Percentiles rank a stretch among this genome's conserved stretches.
Evolutionary conservation across 345 rosid species (phyloP).

Genomic region (Moringa oleifera): DNA sequence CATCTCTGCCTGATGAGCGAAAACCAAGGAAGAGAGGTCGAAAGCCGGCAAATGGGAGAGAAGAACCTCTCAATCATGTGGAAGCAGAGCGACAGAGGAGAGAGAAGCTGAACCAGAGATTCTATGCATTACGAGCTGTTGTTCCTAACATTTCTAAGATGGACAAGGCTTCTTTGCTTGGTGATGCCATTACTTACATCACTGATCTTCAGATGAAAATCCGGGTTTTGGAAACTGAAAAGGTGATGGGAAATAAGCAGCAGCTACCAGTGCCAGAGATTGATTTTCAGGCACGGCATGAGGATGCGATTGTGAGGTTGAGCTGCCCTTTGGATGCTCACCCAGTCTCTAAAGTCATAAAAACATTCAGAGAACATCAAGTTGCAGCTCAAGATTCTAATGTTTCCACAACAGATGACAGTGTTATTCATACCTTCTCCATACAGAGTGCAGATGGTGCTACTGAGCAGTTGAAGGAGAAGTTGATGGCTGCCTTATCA

Average conservation of each 20-base stretch:
- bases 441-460: slow-evolving; percentile 57
- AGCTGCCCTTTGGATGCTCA: slow-evolving; percentile 74
- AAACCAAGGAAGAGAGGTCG: slow-evolving; percentile 96
- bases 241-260: slow-evolving; percentile 40
- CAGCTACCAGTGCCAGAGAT: slow-evolving; percentile 47
- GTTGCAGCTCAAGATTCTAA: slow-evolving; percentile 49
- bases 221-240: slow-evolving; percentile 70
- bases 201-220: slow-evolving; percentile 81
- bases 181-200: slow-evolving; percentile 80
- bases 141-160: slow-evolving; percentile 95
- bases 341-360: slow-evolving; percentile 59
- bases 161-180: slow-evolving; percentile 94
- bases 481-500: slow-evolving; percentile 55
- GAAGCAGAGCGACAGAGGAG: slow-evolving; percentile 97
- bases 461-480: slow-evolving; percentile 81
- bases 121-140: slow-evolving; percentile 84
- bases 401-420: slow-evolving; percentile 55
- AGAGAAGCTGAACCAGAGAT: slow-evolving; percentile 94
- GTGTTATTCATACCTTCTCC: slow-evolving; percentile 73
- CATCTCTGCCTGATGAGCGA: slow-evolving; percentile 54
- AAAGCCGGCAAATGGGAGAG: slow-evolving; percentile 96
- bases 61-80: slow-evolving; percentile 91
- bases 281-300: slow-evolving; percentile 67
- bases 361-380: slow-evolving; percentile 65
- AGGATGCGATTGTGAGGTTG: slow-evolving; percentile 66